Evolutionary conservation across 495 filamentous ascomycete genomes (phyloP).

Genomic region (Astrothelium macrocarpum): DNA sequence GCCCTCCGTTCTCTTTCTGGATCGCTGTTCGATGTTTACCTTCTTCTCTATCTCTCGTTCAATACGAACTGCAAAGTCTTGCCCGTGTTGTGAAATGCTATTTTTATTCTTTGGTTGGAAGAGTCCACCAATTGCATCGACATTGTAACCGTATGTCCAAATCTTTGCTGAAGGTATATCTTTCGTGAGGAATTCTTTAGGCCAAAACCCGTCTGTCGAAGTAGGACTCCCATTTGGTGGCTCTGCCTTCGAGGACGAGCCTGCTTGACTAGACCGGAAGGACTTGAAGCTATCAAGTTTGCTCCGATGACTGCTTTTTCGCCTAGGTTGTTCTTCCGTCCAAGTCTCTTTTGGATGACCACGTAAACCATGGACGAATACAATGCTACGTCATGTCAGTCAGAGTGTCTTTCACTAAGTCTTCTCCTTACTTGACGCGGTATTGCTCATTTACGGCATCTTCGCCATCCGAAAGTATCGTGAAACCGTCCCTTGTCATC

Average conservation of each 20-base stretch:
- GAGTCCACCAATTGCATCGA: too few species aligned
- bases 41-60: slow-evolving; percentile 7
- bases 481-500: background rate
- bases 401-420: background rate
- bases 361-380: slow-evolving; percentile 18
- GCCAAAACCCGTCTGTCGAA: slow-evolving; percentile 7
- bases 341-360: slow-evolving; percentile 14
- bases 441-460: background rate
- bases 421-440: background rate
- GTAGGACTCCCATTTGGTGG: background rate
- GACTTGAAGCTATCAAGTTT: background rate
- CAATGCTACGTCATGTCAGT: slow-evolving; percentile 9
- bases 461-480: background rate
- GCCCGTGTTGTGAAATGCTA: too few species aligned
- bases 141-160: too few species aligned
- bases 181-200: slow-evolving; percentile 9
- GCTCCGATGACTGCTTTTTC: background rate
- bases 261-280: background rate
- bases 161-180: too few species aligned
- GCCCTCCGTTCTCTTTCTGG: background rate
- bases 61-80: too few species aligned
- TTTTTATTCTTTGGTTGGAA: too few species aligned
- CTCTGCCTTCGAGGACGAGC: background rate
- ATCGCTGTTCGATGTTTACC: slow-evolving; percentile 3
- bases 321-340: slow-evolving; percentile 12